Evolutionary conservation across 768 basidiomycete genomes (phyloP).

Genomic region (Psilocybe cubensis): DNA sequence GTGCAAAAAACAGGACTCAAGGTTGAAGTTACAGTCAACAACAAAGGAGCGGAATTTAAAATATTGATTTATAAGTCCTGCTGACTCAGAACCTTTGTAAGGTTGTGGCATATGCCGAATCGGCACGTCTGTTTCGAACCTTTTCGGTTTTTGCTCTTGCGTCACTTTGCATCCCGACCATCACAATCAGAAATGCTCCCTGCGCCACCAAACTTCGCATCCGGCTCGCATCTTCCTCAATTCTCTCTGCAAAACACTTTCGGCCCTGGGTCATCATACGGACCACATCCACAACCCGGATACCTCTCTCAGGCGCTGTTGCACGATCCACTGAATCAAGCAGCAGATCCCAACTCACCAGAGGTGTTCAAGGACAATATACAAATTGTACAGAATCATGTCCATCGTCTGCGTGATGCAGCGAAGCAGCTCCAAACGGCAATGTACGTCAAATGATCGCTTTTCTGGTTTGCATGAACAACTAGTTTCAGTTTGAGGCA

Average conservation of each 20-base stretch:
- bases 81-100: no score
- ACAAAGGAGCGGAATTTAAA: no score
- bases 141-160: no score
- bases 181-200: conserved; percentile 16
- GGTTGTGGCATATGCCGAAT: no score
- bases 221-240: conserved; percentile 33
- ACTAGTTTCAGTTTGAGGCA: not conserved
- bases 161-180: no score
- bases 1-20: no score
- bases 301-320: not conserved
- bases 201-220: conserved; percentile 37
- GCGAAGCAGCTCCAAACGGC: conserved; percentile 52
- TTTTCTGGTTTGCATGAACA: not conserved
- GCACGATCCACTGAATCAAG: conserved; percentile 32
- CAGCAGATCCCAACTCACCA: conserved; percentile 59
- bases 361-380: conserved; percentile 66
- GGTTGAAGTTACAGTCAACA: no score
- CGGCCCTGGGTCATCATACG: conserved; percentile 4
- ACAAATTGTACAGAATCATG: conserved; percentile 48
- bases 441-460: conserved; percentile 44
- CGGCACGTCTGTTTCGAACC: no score
- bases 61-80: no score
- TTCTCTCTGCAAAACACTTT: conserved; percentile 36
- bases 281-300: not conserved
- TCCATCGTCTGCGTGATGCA: conserved; percentile 49